Percentiles rank a stretch among this genome's conserved stretches.
Evolutionary conservation across 78 protist genomes (phyloP).

Genomic region (Creolimax fragrantissima): DNA sequence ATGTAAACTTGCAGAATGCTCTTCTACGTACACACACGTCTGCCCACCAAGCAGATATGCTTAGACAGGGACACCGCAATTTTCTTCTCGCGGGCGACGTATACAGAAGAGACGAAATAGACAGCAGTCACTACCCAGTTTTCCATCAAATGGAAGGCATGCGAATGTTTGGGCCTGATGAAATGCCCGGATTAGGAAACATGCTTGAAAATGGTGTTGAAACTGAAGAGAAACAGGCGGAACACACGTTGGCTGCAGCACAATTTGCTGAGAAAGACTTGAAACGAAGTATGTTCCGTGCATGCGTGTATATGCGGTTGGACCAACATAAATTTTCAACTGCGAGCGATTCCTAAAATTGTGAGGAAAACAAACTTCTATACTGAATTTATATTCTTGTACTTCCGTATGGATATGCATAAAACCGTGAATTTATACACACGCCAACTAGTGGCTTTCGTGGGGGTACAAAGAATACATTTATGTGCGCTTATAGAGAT

Average conservation of each 20-base stretch:
- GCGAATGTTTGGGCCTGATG: background rate
- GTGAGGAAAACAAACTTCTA: too few relatives aligned
- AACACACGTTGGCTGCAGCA: background rate
- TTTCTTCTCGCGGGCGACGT: slow-evolving; percentile 78
- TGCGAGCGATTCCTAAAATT: too few relatives aligned
- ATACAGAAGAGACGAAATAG: slow-evolving; percentile 77
- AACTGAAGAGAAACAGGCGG: background rate
- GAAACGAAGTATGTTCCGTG: background rate
- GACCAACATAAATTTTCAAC: too few relatives aligned
- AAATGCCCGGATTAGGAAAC: background rate
- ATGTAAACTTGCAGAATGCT: too few relatives aligned
- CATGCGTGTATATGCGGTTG: too few relatives aligned
- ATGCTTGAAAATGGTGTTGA: background rate
- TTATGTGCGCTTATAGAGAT: too few relatives aligned
- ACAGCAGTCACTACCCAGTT: slow-evolving; percentile 71
- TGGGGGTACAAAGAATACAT: too few relatives aligned
- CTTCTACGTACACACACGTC: slow-evolving; percentile 37
- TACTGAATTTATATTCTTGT: too few relatives aligned
- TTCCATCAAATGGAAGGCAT: slow-evolving; percentile 67
- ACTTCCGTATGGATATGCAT: too few relatives aligned
- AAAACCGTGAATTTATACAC: too few relatives aligned
- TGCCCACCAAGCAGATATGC: slow-evolving; percentile 48
- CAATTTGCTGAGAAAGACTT: background rate
- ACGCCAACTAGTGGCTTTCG: too few relatives aligned
- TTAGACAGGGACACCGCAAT: slow-evolving; percentile 20